Conservation (phyloP, 257 asterid species). For the Ligustrum vulgare region DNA sequence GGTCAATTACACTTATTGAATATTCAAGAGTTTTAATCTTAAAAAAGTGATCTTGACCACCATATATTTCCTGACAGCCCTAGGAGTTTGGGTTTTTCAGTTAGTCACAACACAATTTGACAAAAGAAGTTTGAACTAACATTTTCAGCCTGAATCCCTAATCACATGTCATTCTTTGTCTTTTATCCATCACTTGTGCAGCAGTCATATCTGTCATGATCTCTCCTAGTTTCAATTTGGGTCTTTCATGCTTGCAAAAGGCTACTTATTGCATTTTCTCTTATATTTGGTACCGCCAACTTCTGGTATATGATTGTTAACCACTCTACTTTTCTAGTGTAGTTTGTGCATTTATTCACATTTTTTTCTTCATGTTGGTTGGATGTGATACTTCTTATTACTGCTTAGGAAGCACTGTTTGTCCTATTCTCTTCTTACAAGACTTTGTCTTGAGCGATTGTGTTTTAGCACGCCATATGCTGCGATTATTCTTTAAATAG, state of each 20-base stretch:
- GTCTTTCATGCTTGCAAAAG: background rate
- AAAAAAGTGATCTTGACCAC: background rate
- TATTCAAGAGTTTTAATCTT: background rate
- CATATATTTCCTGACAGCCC: background rate
- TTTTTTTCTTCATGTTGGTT: background rate
- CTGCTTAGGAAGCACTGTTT: background rate
- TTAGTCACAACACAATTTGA: background rate
- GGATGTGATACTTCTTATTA: background rate
- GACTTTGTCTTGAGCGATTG: background rate
- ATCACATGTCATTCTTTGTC: background rate
- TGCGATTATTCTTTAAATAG: background rate
- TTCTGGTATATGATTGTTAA: background rate
- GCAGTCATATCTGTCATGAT: background rate
- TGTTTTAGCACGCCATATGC: background rate
- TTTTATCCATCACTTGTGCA: background rate
- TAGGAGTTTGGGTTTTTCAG: background rate
- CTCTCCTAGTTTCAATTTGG: background rate
- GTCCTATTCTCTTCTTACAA: background rate
- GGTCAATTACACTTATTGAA: background rate
- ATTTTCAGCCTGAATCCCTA: background rate
- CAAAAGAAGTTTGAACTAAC: background rate
- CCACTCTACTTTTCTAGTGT: background rate
- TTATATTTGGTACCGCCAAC: background rate
- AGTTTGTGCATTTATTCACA: background rate
- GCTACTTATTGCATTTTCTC: background rate